Evolutionary conservation across 2,329 filamentous ascomycete species (phyloP), one percentile per base, ranked within the genome.

Genomic region (Corniculantispora saksenae): DNA sequence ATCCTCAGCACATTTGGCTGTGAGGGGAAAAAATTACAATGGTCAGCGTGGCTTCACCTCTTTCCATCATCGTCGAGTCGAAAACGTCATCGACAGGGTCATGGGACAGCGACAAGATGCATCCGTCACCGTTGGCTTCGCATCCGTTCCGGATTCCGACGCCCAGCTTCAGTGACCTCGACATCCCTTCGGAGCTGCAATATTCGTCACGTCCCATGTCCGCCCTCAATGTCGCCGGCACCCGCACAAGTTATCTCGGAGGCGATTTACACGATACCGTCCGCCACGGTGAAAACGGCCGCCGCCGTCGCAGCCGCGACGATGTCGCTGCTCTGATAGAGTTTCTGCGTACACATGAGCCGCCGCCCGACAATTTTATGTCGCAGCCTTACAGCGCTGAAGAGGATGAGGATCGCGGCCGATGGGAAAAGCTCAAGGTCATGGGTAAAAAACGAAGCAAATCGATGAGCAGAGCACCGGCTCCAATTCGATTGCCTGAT

Each of bases 281-380:
- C n/a, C 21, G 23, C 10, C 5, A 25, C 21, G 59, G 38, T 21
- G 38, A 55, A 15, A 27, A 58, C 47, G 25, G 21, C 23, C 59
- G 54, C 19, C 64, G 60, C 27, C 47, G 32, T 29, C 54, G 55
- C 21, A 66, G 60, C 32, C 65, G 65, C 50, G 72, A 75, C 67
- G 75, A 75, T 43, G 67, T 77, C 43, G 69, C 74, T 23, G 74
- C 74, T 51, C 72, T 85, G 56, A 75, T 81, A 50, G 79, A 83
- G n/a, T 86, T 86, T 66, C 71, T 87, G 54, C 80, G 77, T 63
- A 82, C 78, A 50, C 79, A 79, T 25, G 76, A 81, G 29, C 83
- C 84, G 1, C 84, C 84, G 7, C 75, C 80, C 3, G 73, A 75
- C 27, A 85, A 85, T 70, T 79, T 76, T 70, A 84, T 85, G 81